Conservation (phyloP, 495 filamentous ascomycete species). For the Penicillium macrosclerotiorum region DNA sequence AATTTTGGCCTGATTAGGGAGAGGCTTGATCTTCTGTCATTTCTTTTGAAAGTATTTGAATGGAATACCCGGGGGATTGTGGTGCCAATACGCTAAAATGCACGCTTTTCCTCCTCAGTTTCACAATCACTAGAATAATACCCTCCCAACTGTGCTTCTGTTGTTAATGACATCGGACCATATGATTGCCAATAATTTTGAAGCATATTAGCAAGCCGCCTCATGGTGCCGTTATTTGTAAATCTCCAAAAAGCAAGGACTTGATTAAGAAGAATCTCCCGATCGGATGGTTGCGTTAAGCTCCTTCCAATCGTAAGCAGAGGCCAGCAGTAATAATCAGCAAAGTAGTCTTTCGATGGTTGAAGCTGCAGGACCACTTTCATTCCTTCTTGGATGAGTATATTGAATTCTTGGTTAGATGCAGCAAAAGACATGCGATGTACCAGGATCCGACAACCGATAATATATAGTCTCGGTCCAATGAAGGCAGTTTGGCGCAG, state of each 20-base stretch:
- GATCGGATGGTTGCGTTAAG: conserved; percentile 1
- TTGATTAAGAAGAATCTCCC: conserved; percentile 13
- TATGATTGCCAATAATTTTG: background rate
- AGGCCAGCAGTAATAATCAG: conserved; percentile 30
- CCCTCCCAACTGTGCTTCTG: too few relatives aligned
- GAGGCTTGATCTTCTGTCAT: too few relatives aligned
- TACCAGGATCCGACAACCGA: conserved; percentile 14
- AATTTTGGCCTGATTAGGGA: too few relatives aligned
- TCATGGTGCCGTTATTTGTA: conserved; percentile 25
- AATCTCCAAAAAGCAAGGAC: conserved; percentile 15
- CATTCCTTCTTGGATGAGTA: conserved; percentile 12
- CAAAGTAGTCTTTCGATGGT: conserved; percentile 21
- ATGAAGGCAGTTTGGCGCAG: background rate
- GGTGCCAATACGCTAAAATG: too few relatives aligned
- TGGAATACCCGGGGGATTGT: too few relatives aligned
- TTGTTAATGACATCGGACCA: background rate
- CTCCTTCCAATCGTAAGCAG: conserved; percentile 13
- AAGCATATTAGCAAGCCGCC: conserved; percentile 16
- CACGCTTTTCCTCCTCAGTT: background rate
- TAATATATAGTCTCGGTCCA: conserved; percentile 16
- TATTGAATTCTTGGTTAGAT: background rate
- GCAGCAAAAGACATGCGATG: background rate
- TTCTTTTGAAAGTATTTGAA: too few relatives aligned
- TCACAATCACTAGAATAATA: background rate
- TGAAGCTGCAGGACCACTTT: conserved; percentile 9